Conservation (phyloP, 352 stramenopile genomes). For the Globisporangium iwayamae region DNA sequence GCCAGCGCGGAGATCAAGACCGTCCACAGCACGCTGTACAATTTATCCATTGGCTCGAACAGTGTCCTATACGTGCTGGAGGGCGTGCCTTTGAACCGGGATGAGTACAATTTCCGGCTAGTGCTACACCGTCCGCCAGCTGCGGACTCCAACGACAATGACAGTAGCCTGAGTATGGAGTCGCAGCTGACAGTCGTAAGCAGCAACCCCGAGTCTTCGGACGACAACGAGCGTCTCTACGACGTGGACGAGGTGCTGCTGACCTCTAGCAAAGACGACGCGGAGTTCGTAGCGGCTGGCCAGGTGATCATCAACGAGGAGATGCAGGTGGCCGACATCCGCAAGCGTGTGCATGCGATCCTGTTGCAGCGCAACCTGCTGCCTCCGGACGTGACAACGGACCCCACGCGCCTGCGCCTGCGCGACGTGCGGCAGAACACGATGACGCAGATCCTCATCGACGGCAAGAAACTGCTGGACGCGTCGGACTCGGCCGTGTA, state of each 20-base stretch:
- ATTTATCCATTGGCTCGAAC: slow-evolving; percentile 69
- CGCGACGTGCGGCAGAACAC: slow-evolving; percentile 66
- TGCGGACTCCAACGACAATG: slow-evolving; percentile 2
- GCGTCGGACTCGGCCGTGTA: slow-evolving; percentile 72
- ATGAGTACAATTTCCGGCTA: slow-evolving; percentile 77
- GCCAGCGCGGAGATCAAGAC: slow-evolving; percentile 79
- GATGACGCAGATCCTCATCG: slow-evolving; percentile 58
- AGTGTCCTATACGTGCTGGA: slow-evolving; percentile 63
- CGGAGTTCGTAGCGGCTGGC: slow-evolving; percentile 46
- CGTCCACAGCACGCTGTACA: slow-evolving; percentile 70
- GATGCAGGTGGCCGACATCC: slow-evolving; percentile 71
- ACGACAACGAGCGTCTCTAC: slow-evolving; percentile 32
- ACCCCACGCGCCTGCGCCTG: slow-evolving; percentile 43
- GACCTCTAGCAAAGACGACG: slow-evolving; percentile 44
- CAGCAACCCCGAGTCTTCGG: slow-evolving; percentile 13
- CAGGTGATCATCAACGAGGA: slow-evolving; percentile 76
- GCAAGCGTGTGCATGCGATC: slow-evolving; percentile 37
- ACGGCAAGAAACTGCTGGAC: slow-evolving; percentile 59
- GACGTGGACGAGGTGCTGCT: slow-evolving; percentile 65
- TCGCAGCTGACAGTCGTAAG: slow-evolving; percentile 22
- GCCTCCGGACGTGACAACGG: slow-evolving; percentile 21
- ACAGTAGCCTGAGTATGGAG: slow-evolving; percentile 17
- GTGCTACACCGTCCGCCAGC: slow-evolving; percentile 43
- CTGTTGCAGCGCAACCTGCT: slow-evolving; percentile 43
- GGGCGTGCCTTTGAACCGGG: slow-evolving; percentile 57